Evolutionary conservation across 345 rosid genomes (phyloP).

Genomic region (Chamaenerion angustifolium): DNA sequence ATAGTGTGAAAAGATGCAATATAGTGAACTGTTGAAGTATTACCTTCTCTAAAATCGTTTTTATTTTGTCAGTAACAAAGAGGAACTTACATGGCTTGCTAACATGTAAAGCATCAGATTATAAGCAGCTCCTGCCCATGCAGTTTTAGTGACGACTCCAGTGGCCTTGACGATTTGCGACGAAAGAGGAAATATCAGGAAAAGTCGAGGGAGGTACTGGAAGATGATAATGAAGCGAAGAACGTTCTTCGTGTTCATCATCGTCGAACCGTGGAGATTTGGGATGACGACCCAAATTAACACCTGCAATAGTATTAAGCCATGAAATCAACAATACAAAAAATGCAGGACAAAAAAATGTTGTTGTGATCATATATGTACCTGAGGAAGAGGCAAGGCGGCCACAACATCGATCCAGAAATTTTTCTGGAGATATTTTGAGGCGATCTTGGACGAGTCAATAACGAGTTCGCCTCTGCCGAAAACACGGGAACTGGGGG

Average conservation of each 20-base stretch:
- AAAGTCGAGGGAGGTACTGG: slow-evolving; percentile 68
- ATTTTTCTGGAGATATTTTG: slow-evolving; percentile 35
- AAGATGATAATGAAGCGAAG: slow-evolving; percentile 74
- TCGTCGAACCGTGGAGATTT: slow-evolving; percentile 52
- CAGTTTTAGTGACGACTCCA: slow-evolving; percentile 80
- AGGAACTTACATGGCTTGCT: slow-evolving; percentile 83
- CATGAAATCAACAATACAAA: too few species aligned
- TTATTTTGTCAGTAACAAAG: background rate
- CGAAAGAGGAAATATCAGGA: slow-evolving; percentile 64
- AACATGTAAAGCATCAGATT: slow-evolving; percentile 85
- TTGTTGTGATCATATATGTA: slow-evolving; percentile 1
- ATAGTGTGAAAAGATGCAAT: too few species aligned
- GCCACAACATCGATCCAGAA: slow-evolving; percentile 65
- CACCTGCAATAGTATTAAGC: slow-evolving; percentile 41
- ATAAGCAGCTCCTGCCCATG: slow-evolving; percentile 95
- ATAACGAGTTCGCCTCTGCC: slow-evolving; percentile 89
- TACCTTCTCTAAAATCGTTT: too few species aligned
- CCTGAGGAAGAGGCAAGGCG: slow-evolving; percentile 90
- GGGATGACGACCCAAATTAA: slow-evolving; percentile 77
- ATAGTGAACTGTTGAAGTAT: too few species aligned
- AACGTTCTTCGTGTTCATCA: slow-evolving; percentile 69
- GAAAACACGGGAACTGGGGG: slow-evolving; percentile 80
- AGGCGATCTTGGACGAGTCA: slow-evolving; percentile 47
- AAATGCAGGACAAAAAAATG: background rate
- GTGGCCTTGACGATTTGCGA: slow-evolving; percentile 70